These are phyloP conservation scores for Pisolithus thermaeus DNA, from an alignment of 1,284 basidiomycete genomes.

Conservation along the genomic window DNA sequence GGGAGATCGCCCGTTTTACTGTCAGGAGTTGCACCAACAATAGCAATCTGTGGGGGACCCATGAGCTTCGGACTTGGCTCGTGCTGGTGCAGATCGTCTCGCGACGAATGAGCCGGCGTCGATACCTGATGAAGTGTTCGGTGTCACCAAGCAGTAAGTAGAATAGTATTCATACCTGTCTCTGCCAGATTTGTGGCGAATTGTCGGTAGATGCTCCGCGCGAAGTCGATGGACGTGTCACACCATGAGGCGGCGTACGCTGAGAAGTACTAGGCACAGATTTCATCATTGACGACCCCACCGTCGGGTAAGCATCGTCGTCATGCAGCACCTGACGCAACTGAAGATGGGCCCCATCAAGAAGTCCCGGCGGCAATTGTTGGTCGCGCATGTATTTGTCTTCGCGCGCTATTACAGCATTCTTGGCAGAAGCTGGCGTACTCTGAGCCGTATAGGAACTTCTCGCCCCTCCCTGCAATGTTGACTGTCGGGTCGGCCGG, in stretches of 20 bases:
- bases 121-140: constrained; percentile 15
- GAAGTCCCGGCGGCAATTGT: constrained; percentile 16
- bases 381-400: constrained; percentile 26
- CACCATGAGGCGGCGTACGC: constrained; percentile 20
- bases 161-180: constrained; percentile 18
- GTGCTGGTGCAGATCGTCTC: constrained; percentile 8
- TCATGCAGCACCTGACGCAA: constrained; percentile 30
- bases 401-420: constrained; percentile 17
- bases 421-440: constrained; percentile 11
- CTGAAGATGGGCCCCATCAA: constrained; percentile 18
- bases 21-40: constrained; percentile 26
- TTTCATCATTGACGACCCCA: constrained; percentile 26
- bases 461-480: constrained; percentile 20
- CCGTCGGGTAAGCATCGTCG: constrained; percentile 18
- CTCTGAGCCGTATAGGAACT: constrained; percentile 31
- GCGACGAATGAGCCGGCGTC: constrained; percentile 15
- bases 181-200: constrained; percentile 21
- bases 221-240: constrained; percentile 13
- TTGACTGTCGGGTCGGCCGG: constrained; percentile 8
- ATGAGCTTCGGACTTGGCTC: constrained; percentile 6
- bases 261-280: constrained; percentile 22
- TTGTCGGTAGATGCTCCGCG: constrained; percentile 15
- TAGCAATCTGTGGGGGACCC: constrained; percentile 26
- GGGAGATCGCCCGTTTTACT: constrained; percentile 17
- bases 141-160: background rate